phyloP scores from a whole-genome alignment of 177 flowering plant genomes.

The Vitis hybrid region DNA sequence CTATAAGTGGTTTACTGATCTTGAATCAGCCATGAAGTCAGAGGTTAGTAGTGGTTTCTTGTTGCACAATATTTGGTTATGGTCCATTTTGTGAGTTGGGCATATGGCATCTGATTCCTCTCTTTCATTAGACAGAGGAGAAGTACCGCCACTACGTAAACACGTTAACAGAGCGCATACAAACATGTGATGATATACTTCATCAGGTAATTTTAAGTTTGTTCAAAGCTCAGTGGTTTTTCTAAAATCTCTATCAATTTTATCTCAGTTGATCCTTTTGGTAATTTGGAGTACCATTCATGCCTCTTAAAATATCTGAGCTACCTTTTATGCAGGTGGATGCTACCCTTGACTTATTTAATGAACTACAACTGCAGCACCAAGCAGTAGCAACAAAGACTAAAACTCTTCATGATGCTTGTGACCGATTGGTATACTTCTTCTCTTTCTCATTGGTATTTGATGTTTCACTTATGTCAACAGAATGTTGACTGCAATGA shows the following conservation, averaged over 20 bases:
- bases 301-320: background rate
- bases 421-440: conserved; percentile 81
- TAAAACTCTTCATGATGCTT: conserved; percentile 96
- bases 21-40: conserved; percentile 94
- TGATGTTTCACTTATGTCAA: background rate
- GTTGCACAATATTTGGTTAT: background rate
- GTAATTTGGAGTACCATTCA: background rate
- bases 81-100: background rate
- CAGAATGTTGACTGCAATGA: background rate
- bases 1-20: conserved; percentile 95
- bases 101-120: conserved; percentile 14
- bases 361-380: conserved; percentile 91
- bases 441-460: conserved; percentile 2
- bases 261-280: too few relatives aligned
- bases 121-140: conserved; percentile 77
- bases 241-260: too few relatives aligned
- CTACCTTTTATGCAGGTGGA: conserved; percentile 68
- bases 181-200: conserved; percentile 87
- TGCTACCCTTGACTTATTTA: conserved; percentile 77
- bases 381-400: conserved; percentile 95
- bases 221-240: background rate
- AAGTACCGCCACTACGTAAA: conserved; percentile 87
- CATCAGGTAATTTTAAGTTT: conserved; percentile 43
- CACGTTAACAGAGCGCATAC: conserved; percentile 78
- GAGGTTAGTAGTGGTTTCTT: conserved; percentile 61